These are phyloP conservation scores for Harrya chromipes DNA, from an alignment of 768 basidiomycete species.

Conservation along the genomic window DNA sequence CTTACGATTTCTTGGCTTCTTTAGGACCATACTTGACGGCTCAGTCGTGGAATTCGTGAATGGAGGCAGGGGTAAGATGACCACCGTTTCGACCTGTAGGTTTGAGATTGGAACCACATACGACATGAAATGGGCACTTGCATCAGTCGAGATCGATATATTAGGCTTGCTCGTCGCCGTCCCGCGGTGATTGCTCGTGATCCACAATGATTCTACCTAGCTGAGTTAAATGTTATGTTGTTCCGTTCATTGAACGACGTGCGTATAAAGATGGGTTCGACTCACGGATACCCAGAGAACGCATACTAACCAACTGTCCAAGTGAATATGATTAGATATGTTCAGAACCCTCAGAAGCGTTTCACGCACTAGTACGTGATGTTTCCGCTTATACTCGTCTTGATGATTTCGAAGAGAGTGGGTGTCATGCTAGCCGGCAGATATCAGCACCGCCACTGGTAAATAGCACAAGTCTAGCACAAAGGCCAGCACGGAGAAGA, in stretches of 20 bases:
- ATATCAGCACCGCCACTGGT: neutral
- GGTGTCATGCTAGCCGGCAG: constrained; percentile 14
- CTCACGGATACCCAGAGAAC: constrained; percentile 19
- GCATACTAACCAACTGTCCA: constrained; percentile 16
- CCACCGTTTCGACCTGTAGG: constrained; percentile 72
- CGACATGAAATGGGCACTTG: no score
- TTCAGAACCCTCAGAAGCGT: neutral
- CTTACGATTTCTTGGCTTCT: constrained; percentile 52
- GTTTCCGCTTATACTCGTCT: constrained; percentile 9
- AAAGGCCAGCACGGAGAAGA: no score
- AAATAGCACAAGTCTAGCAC: no score
- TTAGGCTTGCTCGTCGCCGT: neutral
- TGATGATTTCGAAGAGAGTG: constrained; percentile 5
- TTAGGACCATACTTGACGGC: constrained; percentile 42
- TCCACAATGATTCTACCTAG: constrained; percentile 19
- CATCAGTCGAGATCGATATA: neutral
- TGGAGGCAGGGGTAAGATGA: constrained; percentile 56
- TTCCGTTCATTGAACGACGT: neutral
- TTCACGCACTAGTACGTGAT: constrained; percentile 19
- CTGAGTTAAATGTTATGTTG: neutral
- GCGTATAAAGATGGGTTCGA: neutral
- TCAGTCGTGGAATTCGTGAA: constrained; percentile 43
- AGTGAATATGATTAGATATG: neutral
- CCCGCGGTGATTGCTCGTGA: neutral
- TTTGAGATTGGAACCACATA: neutral